Base-by-base conservation (phyloP, 2,329 filamentous ascomycete species). In the Metarhizium humberi region DNA sequence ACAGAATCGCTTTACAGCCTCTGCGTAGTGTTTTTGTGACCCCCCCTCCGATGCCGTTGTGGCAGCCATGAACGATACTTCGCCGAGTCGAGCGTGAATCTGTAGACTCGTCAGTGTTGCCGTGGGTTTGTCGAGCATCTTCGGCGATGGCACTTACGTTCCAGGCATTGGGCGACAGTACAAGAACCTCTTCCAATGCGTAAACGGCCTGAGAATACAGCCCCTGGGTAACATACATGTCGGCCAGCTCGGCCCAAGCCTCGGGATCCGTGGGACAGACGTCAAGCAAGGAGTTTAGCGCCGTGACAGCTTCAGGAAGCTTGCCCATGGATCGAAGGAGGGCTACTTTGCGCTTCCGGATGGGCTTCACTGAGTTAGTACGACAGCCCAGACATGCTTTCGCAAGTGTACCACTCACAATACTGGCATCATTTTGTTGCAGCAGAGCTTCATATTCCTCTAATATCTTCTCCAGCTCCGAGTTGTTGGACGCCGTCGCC, bases 101-200 rank as follows among this genome's bases (percentile, higher is more conserved):
- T 94, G 65, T 14, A n/a, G 57, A 34, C n/a, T 10, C 57, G 59
- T 69, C 45, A 69, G 57, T 34, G 42, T 46, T 32, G 32, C 13
- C 6, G 3, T 32, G 2, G 13, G 13, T 29, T 51, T 48, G 59
- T 46, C 55, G 36, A 57, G 11, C 18, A 48, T 47, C 45, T 32
- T 13, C 30, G 42, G 25, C 6, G 52, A 25, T 6, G 2, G 38
- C 57, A 69, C 88, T 69, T 70, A 94, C 89, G 75, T 95, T 97
- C 92, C 94, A 99, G 20, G 92, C 90, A 74, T 96, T 95, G 4
- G 94, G 92, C 53, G 84, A 82, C 56, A 95, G 78, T 52, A 97
- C 76, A 48, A 99, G 72, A 20, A 95, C 90, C 70, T 99, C 94
- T 69, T 99, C 94, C 48, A 96, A 74, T 57, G 90, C 87, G 70